Evolutionary conservation across 139 green algal species (phyloP), one percentile per base, ranked within the genome.

Genomic region (Zygnema cylindricum): DNA sequence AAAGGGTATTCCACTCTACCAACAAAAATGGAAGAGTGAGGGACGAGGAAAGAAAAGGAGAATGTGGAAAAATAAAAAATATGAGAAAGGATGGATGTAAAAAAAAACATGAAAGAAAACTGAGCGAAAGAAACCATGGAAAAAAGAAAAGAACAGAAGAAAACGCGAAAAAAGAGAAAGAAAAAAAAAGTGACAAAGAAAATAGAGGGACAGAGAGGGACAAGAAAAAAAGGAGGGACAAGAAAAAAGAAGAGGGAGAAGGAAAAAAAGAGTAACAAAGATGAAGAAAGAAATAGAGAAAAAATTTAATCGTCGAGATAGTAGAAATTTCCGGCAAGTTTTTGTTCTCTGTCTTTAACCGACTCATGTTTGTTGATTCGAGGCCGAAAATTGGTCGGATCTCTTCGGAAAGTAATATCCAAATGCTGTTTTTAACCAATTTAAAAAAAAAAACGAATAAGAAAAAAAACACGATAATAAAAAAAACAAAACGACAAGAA

Each of bases 341-440:
- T 99, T 93, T 99, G 97, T 91, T 99, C 97, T 38, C 94, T 79
- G 91, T 99, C 97, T 92, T 99, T 99, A 63, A 94, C 94, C 1
- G 95, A 98, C 11, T 96, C 93, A 55, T 92, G 83, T 94, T 99
- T 99, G 95, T 99, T 99, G 95, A 99, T 99, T 83, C 97, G 95
- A 1, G 97, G 97, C 23, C 97, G 90, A 94, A 96, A 99, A 95
- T 99, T 99, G 91, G 97, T 98, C 42, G 97, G 97, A 92, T 99
- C 97, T 7, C 96, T 93, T 69, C 97, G 94, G 95, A 99, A 99
- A 7, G 97, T 99, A 93, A 99, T 99, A 87, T 98, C 96, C 88
- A 99, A 93, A 92, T 98, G 98, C 79, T 94, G 92, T 81, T 98
- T 30, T 35, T 30, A 73, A 30, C 25, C 30, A 30, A 25, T 35